These are phyloP conservation scores for Colletotrichum falcatum DNA, from an alignment of 2,329 filamentous ascomycete species.

Conservation along the genomic window DNA sequence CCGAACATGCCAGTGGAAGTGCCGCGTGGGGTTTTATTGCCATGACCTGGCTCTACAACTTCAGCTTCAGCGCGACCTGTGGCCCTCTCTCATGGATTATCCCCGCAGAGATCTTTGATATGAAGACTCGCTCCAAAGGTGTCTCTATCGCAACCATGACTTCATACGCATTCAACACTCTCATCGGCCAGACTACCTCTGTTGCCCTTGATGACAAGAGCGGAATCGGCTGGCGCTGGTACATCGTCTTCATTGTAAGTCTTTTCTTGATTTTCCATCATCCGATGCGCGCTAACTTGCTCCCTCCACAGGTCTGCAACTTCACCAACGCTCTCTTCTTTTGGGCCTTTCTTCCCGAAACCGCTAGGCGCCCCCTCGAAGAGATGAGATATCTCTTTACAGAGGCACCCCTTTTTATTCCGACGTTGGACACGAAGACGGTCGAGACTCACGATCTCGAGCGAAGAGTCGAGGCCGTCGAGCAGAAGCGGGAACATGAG, in stretches of 20 bases:
- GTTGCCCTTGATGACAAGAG: conserved; percentile 58
- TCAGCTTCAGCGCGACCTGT: conserved; percentile 78
- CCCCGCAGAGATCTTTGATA: conserved; percentile 82
- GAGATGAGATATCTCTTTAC: conserved; percentile 77
- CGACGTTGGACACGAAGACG: conserved; percentile 61
- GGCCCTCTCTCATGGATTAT: conserved; percentile 74
- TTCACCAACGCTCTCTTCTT: conserved; percentile 64
- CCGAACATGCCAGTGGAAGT: conserved; percentile 49
- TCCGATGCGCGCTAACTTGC: background rate
- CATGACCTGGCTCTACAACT: conserved; percentile 84
- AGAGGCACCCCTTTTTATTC: conserved; percentile 74
- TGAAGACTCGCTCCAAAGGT: conserved; percentile 78
- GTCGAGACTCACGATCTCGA: conserved; percentile 65
- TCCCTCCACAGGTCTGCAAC: conserved; percentile 65
- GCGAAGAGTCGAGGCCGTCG: conserved; percentile 67
- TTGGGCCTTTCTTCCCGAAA: conserved; percentile 76
- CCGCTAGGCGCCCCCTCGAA: conserved; percentile 71
- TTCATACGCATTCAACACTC: conserved; percentile 80
- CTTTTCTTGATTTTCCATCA: no score
- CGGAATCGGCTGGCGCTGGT: conserved; percentile 61
- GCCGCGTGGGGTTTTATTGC: conserved; percentile 80
- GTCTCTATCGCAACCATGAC: conserved; percentile 81
- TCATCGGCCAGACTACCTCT: conserved; percentile 77
- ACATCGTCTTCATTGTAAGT: conserved; percentile 58
- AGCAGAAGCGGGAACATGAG: conserved; percentile 57